Base-by-base conservation (phyloP, 371 early-diverging fungal genomes). In the Haplosporangium sp. region DNA sequence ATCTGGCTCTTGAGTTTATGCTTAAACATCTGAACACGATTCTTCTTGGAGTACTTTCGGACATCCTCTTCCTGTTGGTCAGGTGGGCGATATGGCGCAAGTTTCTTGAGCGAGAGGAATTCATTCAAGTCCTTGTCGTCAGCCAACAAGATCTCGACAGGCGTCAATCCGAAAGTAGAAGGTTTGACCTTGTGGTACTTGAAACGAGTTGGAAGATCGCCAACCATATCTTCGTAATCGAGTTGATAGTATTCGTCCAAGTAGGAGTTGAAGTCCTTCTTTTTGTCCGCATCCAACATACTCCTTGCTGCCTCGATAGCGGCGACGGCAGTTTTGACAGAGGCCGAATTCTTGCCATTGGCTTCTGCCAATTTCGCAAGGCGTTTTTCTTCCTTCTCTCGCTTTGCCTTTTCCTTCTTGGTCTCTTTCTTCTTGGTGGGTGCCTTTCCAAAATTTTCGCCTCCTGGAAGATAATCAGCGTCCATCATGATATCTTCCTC, bases 161-260 rank as follows among this genome's bases (percentile, higher is more conserved):
- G 84, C 0, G 89, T 86, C 27, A 98, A 84, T 17, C 97, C 97
- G 77, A 85, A 97, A 52, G 87, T 76, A 7, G 92, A 91, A 0
- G 92, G 72, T 67, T 91, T 88, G 13, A 95, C 94, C 81, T 93
- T 88, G 44, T 87, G 83, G 87, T 98, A 98, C 81, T 95, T 96
- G 88, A 97, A 98, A 55, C 96, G 87, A 0, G 95, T 95, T 4
- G 94, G 93, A 19, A 94, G 52, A 73, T 93, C 97, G 39, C 94
- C 96, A 69, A 92, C 90, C 73, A 96, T 91, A 81, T 97, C 98
- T 83, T 98, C 97, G 78, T 95, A 95, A 82, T 95, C 94, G n/a
- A 98, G 87, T 52, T 94, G 89, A 83, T 96, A 95, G 83, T 93
- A 93, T 65, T 98, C 95, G 50, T 97, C 96, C 87, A 96, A 75